Percentiles rank a stretch among this genome's conserved stretches.
Evolutionary conservation across 163 green algal species (phyloP).

Genomic region (Volvox carteri): DNA sequence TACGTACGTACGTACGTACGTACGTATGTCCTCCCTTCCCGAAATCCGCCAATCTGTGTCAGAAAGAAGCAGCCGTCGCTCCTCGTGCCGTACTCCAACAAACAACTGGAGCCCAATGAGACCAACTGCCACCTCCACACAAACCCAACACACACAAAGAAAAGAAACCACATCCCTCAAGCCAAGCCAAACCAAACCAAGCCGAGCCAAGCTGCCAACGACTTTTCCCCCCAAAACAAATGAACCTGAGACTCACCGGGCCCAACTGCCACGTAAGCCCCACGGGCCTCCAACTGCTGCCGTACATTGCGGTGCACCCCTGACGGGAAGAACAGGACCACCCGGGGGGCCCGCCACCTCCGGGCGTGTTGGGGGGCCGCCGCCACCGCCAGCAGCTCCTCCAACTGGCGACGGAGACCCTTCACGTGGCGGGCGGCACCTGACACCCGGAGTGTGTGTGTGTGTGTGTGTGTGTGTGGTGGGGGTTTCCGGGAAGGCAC

Average conservation of each 20-base stretch:
- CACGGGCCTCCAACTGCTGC: constrained; percentile 37
- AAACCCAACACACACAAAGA: neutral
- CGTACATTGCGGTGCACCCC: constrained; percentile 31
- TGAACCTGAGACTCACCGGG: constrained; percentile 7
- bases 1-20: no score
- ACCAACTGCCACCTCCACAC: neutral
- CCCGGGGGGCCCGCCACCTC: constrained; percentile 49
- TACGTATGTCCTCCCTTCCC: no score
- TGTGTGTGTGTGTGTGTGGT: no score
- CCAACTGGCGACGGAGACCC: constrained; percentile 61
- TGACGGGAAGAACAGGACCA: constrained; percentile 58
- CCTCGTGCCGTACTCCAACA: no score
- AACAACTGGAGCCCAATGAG: no score
- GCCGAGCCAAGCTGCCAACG: neutral
- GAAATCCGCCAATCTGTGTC: no score
- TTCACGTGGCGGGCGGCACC: constrained; percentile 38
- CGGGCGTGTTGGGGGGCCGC: constrained; percentile 52
- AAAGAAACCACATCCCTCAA: neutral
- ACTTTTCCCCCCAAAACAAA: neutral
- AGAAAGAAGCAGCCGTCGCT: no score
- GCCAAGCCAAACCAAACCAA: neutral
- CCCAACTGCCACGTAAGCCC: constrained; percentile 47
- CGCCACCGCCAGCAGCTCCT: constrained; percentile 59
- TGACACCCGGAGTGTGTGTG: neutral
- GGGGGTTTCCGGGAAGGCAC: no score